Base-by-base conservation (phyloP, 163 green algal genomes). In the Chlamydomonas reinhardtii region DNA sequence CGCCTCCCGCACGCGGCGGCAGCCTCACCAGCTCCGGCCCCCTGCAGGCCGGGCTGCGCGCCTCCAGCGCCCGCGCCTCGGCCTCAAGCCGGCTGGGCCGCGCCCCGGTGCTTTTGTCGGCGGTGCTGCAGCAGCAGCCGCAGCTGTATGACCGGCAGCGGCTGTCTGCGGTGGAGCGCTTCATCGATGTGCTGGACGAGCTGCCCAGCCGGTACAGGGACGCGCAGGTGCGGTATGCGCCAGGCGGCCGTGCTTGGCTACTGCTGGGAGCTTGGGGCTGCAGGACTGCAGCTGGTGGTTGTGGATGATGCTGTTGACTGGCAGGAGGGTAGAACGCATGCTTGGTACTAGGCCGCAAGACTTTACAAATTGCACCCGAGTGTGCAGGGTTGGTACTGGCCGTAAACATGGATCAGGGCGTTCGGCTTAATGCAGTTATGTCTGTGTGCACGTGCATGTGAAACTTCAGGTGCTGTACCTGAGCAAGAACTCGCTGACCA, bases 401-500 rank as follows among this genome's bases (percentile, higher is more conserved):
- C n/a, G n/a, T n/a, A n/a, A n/a, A n/a, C n/a, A n/a, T n/a, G n/a
- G n/a, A n/a, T n/a, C n/a, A n/a, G n/a, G n/a, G n/a, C n/a, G n/a
- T n/a, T n/a, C n/a, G n/a, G n/a, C n/a, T n/a, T n/a, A n/a, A n/a
- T n/a, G n/a, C n/a, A n/a, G n/a, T n/a, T n/a, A n/a, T n/a, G n/a
- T n/a, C n/a, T n/a, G n/a, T n/a, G n/a, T n/a, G n/a, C n/a, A n/a
- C n/a, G 56, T 24, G 17, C 20, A 12, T 24, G 17, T 65, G 22
- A 4, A 1, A n/a, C 59, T 1, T 65, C 90, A 96, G 88, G 91
- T 91, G 11, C 68, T 96, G 16, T 96, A 93, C 90, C 68, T 96
- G 8, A 94, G 88, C 90, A 94, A 94, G 66, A 97, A 97, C 88
- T 90, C 64, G 14, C 88, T 97, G 69, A 73, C 64, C 29, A 91